Conservation (phyloP, 176 grass and related monocot species). For the maize (Zea mays) region Zm-B73-REFERENCE-NAM-5.0 NC_050096.1:12759001-12759500, state of each 20-base stretch:
- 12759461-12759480: too few species aligned
- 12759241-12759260: not conserved
- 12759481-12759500: too few species aligned
- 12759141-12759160: not conserved
- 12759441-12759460: too few species aligned
- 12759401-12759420: too few species aligned
- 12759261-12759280: constrained; percentile 26
- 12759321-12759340: too few species aligned
- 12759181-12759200: not conserved
- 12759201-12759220: too few species aligned
- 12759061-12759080: constrained; percentile 36
- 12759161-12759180: not conserved
- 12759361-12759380: too few species aligned
- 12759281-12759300: not conserved
- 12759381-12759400: too few species aligned
- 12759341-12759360: too few species aligned
- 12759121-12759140: not conserved
- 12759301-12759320: not conserved
- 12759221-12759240: too few species aligned
- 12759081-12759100: constrained; percentile 44
- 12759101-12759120: constrained; percentile 22
- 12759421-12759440: too few species aligned
- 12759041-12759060: constrained; percentile 46
- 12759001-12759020: constrained; percentile 15
- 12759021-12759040: constrained; percentile 58